phyloP scores from a whole-genome alignment of 495 filamentous ascomycete genomes.

The Lepraria neglecta region DNA sequence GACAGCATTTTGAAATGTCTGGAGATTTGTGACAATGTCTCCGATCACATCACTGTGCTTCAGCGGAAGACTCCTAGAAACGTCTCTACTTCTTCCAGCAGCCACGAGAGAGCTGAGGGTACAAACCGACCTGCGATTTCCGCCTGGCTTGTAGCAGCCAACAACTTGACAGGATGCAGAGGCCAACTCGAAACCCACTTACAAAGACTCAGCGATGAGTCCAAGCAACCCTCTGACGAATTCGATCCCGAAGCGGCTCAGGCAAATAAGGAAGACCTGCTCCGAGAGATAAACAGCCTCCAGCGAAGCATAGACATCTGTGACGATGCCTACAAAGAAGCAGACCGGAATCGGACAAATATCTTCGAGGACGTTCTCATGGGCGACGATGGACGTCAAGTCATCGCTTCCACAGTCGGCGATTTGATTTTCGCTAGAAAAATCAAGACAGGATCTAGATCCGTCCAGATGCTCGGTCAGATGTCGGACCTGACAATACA shows the following conservation, averaged over 20 bases:
- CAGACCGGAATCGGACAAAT: not conserved
- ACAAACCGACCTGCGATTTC: not conserved
- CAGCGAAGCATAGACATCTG: not conserved
- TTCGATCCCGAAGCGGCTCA: no score
- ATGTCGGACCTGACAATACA: not conserved
- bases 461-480: not conserved
- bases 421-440: not conserved
- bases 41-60: not conserved
- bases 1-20: not conserved
- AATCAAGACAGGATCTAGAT: not conserved
- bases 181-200: no score
- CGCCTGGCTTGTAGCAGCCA: no score
- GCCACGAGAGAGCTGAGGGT: not conserved
- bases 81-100: not conserved
- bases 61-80: not conserved
- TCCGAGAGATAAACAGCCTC: not conserved
- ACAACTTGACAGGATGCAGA: no score
- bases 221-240: no score
- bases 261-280: no score
- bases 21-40: not conserved
- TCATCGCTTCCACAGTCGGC: not conserved
- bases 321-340: not conserved
- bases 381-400: not conserved
- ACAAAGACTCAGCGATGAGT: no score
- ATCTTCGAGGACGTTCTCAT: not conserved